Evolutionary conservation across 129 eudicot genomes (phyloP), one percentile per base, ranked within the genome.

Genomic region (Artemisia argyi): DNA sequence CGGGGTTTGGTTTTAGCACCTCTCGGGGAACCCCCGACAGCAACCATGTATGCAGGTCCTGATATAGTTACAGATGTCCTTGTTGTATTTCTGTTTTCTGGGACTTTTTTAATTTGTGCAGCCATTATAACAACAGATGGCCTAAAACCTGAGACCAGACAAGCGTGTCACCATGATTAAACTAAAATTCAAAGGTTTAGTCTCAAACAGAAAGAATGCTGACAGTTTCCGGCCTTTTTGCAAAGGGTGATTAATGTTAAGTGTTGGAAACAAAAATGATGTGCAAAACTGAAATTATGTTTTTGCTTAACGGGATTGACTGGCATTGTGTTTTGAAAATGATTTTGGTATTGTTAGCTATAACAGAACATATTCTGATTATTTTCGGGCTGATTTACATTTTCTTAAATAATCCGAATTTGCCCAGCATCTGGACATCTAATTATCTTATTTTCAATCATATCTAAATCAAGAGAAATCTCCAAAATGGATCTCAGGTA

Each of bases 111-210:
- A 8, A 68, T 65, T 61, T 44, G 67, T 55, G 30, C 61, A 69
- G 91, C 90, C 90, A 84, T 91, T 47, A 65, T 49, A 68, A 59
- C 39, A 6, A 53, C 42, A 74, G 56, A 49, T 80, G 50, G 22
- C 22, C 47, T 74, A 39, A 35, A 68, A 18, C 76, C 81, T 59
- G 69, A 72, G 1, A 66, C 10, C 32, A 66, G 14, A 73, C 24
- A 63, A 42, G 13, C 42, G 8, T 65, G 71, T 66, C 46, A 51
- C 47, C 48, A 49, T 24, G 61, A 68, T 26, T 39, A 17, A 20
- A 46, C 7, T 46, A 47, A 18, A 66, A 11, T 46, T 11, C 55
- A 46, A 42, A 17, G 11, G 12, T 30, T 8, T 56, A 18, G 61
- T 14, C 9, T 52, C 19, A 52, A 52, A 15, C 7, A 16, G 2